Evolutionary conservation across 2,329 filamentous ascomycete species (phyloP).

Genomic region (Hypoxylon sp.): DNA sequence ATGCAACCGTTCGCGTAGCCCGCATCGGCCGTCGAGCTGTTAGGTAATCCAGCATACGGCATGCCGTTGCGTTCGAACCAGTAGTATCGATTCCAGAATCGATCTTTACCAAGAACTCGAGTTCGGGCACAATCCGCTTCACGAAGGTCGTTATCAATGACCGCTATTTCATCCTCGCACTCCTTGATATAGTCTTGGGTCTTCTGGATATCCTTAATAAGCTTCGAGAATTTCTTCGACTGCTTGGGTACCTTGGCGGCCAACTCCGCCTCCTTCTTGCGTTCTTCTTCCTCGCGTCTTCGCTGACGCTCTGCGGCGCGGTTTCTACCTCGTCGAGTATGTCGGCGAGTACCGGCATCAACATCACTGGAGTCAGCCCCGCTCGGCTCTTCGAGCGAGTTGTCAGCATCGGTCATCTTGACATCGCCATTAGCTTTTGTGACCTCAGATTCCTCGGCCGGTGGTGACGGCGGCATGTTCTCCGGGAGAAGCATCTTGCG

Average conservation of each 20-base stretch:
- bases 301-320: slow-evolving; percentile 79
- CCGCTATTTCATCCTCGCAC: slow-evolving; percentile 86
- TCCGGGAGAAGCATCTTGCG: slow-evolving; percentile 79
- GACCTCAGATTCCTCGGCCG: slow-evolving; percentile 58
- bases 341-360: slow-evolving; percentile 67
- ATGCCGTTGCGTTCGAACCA: slow-evolving; percentile 99
- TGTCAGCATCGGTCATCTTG: slow-evolving; percentile 74
- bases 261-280: slow-evolving; percentile 75
- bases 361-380: slow-evolving; percentile 78
- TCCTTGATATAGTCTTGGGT: slow-evolving; percentile 83
- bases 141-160: slow-evolving; percentile 90
- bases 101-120: slow-evolving; percentile 89
- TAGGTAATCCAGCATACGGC: slow-evolving; percentile 90
- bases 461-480: slow-evolving; percentile 75
- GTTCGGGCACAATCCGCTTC: slow-evolving; percentile 95
- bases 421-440: slow-evolving; percentile 67
- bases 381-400: slow-evolving; percentile 69
- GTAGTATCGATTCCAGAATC: slow-evolving; percentile 98
- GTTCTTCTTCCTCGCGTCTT: slow-evolving; percentile 81
- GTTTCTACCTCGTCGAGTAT: slow-evolving; percentile 73
- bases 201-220: slow-evolving; percentile 89
- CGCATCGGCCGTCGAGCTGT: slow-evolving; percentile 87
- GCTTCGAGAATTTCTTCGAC: slow-evolving; percentile 88
- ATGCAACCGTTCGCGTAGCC: slow-evolving; percentile 94
- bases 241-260: slow-evolving; percentile 78